Evolutionary conservation across 352 stramenopile species (phyloP).

Genomic region (Phytopythium mirpurense): DNA sequence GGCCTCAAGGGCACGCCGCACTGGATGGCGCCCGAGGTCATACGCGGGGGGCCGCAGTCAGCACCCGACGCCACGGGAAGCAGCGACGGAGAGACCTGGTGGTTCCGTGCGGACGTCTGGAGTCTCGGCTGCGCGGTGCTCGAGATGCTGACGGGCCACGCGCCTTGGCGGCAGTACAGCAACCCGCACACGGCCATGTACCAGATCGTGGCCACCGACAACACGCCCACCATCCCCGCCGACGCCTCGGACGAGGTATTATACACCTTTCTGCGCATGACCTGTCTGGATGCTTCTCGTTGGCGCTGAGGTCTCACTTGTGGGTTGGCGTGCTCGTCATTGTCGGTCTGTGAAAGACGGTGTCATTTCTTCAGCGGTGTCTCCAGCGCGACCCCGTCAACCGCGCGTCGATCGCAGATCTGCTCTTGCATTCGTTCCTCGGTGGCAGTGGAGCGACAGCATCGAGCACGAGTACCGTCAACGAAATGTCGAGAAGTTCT

Average conservation of each 20-base stretch:
- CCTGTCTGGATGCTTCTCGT: too few relatives aligned
- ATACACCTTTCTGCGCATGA: too few relatives aligned
- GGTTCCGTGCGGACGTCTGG: constrained; percentile 91
- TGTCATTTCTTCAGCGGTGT: constrained; percentile 52
- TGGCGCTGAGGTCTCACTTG: background rate
- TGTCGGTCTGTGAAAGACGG: constrained; percentile 20
- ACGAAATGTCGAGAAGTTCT: constrained; percentile 9
- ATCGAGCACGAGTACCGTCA: constrained; percentile 6
- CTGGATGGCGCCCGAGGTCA: constrained; percentile 92
- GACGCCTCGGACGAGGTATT: constrained; percentile 57
- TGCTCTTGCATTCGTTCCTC: constrained; percentile 93
- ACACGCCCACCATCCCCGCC: constrained; percentile 49
- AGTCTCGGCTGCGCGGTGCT: constrained; percentile 90
- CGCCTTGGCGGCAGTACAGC: constrained; percentile 86
- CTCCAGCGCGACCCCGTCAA: constrained; percentile 63
- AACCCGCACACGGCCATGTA: constrained; percentile 91
- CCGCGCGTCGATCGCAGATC: constrained; percentile 77
- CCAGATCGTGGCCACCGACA: constrained; percentile 76
- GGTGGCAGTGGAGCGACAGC: background rate
- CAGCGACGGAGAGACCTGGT: constrained; percentile 28
- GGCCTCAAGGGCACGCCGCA: constrained; percentile 87
- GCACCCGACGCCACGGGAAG: constrained; percentile 7
- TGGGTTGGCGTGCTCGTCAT: background rate
- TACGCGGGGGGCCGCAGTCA: constrained; percentile 38
- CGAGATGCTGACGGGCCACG: constrained; percentile 91